A percentile compares a stretch with the other conserved stretches of the same genome.
Conservation (phyloP, 805 yeast species). For the Komagataella kurtzmanii region DNA sequence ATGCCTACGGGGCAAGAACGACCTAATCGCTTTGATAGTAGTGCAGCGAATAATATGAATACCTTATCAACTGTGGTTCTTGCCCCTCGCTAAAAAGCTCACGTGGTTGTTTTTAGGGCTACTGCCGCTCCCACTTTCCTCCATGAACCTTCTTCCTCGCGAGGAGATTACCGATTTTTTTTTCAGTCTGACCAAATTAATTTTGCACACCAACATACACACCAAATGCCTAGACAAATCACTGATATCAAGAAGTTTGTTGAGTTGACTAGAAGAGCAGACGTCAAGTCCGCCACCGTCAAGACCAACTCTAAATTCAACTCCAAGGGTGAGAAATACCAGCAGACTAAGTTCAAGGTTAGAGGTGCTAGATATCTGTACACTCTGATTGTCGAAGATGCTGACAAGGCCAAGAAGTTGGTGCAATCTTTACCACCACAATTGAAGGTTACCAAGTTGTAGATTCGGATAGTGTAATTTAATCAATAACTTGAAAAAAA, state of each 20-base stretch:
- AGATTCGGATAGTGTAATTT: constrained; percentile 4
- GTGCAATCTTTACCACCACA: constrained; percentile 96
- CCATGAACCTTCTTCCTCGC: not conserved
- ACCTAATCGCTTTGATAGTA: not conserved
- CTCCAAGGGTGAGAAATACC: constrained; percentile 71
- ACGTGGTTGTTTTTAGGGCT: not conserved
- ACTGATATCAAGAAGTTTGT: constrained; percentile 96
- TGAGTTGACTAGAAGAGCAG: constrained; percentile 92
- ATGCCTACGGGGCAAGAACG: not conserved
- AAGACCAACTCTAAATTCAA: constrained; percentile 81
- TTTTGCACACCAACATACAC: not conserved
- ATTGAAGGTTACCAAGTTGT: constrained; percentile 45
- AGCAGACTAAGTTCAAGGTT: constrained; percentile 97
- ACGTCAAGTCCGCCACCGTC: constrained; percentile 86
- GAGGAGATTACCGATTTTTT: not conserved
- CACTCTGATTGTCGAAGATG: constrained; percentile 92
- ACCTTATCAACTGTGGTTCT: too few species aligned
- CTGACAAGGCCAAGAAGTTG: constrained; percentile 94
- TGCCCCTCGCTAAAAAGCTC: not conserved
- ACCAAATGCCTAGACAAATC: constrained; percentile 40
- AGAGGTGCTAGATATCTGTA: constrained; percentile 92
- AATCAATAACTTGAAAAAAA: not conserved
- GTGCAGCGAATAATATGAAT: not conserved
- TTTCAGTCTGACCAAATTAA: constrained; percentile 3
- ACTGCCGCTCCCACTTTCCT: not conserved